phyloP scores from a whole-genome alignment of 1,284 basidiomycete genomes.

The Irpex sp. region DNA sequence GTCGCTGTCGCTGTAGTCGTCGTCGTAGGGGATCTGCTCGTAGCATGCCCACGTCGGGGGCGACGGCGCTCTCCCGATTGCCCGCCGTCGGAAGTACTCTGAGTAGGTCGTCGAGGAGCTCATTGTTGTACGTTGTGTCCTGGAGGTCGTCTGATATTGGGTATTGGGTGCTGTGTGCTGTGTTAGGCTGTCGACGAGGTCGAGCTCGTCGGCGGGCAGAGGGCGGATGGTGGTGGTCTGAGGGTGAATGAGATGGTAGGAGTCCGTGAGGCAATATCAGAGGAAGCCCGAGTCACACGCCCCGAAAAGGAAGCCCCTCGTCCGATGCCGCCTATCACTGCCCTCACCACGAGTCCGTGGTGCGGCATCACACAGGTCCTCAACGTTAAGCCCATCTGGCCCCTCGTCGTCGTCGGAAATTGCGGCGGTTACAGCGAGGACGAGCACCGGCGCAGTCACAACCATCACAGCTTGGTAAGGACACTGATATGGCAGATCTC shows the following conservation, averaged over 20 bases:
- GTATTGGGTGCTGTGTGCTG: not conserved
- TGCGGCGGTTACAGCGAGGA: not conserved
- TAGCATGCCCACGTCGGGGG: slow-evolving; percentile 83
- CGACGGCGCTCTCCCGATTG: slow-evolving; percentile 70
- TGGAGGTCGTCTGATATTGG: not conserved
- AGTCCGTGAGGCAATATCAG: slow-evolving; percentile 10
- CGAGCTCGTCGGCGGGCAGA: no score
- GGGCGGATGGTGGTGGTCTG: slow-evolving; percentile 22
- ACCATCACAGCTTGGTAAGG: not conserved
- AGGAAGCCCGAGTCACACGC: slow-evolving; percentile 18
- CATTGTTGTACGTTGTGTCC: slow-evolving; percentile 11
- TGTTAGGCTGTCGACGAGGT: not conserved
- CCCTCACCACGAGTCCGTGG: slow-evolving; percentile 3
- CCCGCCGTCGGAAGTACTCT: slow-evolving; percentile 62
- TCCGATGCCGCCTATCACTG: slow-evolving; percentile 8
- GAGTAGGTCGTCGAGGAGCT: slow-evolving; percentile 22
- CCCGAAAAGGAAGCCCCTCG: slow-evolving; percentile 15
- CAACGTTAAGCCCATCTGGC: not conserved
- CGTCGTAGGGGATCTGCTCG: slow-evolving; percentile 70
- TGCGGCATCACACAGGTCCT: not conserved
- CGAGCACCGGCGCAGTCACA: not conserved
- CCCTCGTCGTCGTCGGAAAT: not conserved
- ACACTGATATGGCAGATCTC: not conserved
- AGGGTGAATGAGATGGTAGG: slow-evolving; percentile 11
- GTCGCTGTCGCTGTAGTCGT: slow-evolving; percentile 37